Percentiles rank a stretch among this genome's conserved stretches.
Conservation (phyloP, 805 yeast genomes). For the Zygoascus flipseniorum region DNA sequence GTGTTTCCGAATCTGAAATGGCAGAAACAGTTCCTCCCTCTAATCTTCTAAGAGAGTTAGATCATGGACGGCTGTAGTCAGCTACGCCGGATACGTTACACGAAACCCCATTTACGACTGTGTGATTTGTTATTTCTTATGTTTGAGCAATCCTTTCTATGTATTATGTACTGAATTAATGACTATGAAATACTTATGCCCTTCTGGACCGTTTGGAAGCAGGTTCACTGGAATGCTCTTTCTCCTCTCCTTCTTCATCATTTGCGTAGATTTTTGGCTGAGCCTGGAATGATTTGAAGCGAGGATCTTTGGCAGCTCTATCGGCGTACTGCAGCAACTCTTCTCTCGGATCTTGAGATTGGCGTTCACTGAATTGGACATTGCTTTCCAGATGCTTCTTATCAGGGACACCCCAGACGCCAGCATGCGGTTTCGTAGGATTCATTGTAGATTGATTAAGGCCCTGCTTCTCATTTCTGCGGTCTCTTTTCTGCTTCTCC, state of each 20-base stretch:
- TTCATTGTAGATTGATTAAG: constrained; percentile 3
- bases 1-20: constrained; percentile 56
- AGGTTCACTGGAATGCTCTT: constrained; percentile 4
- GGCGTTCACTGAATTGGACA: constrained; percentile 10
- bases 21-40: constrained; percentile 55
- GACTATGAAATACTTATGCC: neutral
- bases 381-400: constrained; percentile 13
- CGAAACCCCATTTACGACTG: too few species aligned
- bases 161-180: constrained; percentile 1
- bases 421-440: constrained; percentile 19
- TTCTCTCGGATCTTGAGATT: constrained; percentile 28
- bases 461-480: constrained; percentile 3
- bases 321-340: constrained; percentile 26
- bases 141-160: constrained; percentile 4
- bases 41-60: constrained; percentile 39
- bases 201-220: neutral
- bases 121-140: neutral
- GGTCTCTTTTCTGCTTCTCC: constrained; percentile 3
- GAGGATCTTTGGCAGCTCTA: constrained; percentile 20
- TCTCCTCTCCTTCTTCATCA: constrained; percentile 1
- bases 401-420: constrained; percentile 22
- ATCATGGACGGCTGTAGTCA: constrained; percentile 6
- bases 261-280: neutral
- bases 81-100: too few species aligned
- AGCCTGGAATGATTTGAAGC: constrained; percentile 8